phyloP scores from a whole-genome alignment of 2,329 filamentous ascomycete genomes.

The Clarireedia hainanense region DNA sequence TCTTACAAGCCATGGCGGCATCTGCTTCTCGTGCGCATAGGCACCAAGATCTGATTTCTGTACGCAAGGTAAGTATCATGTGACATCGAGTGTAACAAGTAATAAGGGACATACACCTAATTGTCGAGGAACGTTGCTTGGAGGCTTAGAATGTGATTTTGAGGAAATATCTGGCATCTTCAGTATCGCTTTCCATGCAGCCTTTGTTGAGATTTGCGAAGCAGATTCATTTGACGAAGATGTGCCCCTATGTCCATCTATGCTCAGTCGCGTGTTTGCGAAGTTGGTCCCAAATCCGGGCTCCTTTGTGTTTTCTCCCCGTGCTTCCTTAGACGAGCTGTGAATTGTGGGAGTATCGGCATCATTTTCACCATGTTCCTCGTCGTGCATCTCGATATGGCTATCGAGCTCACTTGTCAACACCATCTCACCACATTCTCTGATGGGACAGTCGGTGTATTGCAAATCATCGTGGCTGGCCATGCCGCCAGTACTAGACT shows the following conservation, averaged over 20 bases:
- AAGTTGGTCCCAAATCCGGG: conserved; percentile 6
- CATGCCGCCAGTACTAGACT: conserved; percentile 17
- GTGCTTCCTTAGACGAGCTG: neutral
- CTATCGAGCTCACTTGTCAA: conserved; percentile 43
- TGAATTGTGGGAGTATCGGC: conserved; percentile 3
- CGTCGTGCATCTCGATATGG: conserved; percentile 50
- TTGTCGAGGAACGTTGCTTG: conserved; percentile 12
- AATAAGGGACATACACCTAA: conserved; percentile 28
- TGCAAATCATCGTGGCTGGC: conserved; percentile 27
- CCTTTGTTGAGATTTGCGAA: conserved; percentile 19
- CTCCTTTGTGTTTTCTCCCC: neutral
- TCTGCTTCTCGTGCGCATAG: conserved; percentile 64
- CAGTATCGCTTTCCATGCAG: conserved; percentile 27
- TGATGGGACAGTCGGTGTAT: conserved; percentile 46
- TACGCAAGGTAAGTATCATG: conserved; percentile 13
- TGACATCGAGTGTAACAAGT: neutral
- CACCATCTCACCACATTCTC: conserved; percentile 53
- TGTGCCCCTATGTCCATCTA: conserved; percentile 14
- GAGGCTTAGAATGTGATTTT: conserved; percentile 5
- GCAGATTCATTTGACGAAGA: conserved; percentile 6
- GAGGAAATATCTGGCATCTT: conserved; percentile 24
- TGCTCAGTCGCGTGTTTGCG: conserved; percentile 15
- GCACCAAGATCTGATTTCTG: conserved; percentile 57
- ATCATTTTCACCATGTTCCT: conserved; percentile 17
- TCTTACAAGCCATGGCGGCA: conserved; percentile 61